These are phyloP conservation scores for Pontederia paniculata DNA, from an alignment of 176 grass and related monocot genomes.

Conservation along the genomic window DNA sequence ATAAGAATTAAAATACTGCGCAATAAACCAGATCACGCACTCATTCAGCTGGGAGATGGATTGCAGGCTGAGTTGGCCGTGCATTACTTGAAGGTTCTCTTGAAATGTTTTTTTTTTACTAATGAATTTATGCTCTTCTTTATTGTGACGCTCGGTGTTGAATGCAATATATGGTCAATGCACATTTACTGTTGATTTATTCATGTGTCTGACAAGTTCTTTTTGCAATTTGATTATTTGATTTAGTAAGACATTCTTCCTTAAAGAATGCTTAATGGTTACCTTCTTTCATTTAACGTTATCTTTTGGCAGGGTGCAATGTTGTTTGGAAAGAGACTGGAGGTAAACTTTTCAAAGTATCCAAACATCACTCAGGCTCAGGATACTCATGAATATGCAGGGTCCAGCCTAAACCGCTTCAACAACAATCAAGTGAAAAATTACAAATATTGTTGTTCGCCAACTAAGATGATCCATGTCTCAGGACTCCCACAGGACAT, in stretches of 20 bases:
- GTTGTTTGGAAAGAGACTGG: conserved; percentile 72
- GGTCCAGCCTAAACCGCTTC: conserved; percentile 74
- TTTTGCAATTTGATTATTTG: too few relatives aligned
- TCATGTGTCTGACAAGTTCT: too few relatives aligned
- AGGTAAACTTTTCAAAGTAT: conserved; percentile 84
- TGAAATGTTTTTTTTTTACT: background rate
- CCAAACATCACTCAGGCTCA: conserved; percentile 58
- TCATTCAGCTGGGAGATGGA: conserved; percentile 93
- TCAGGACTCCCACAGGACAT: conserved; percentile 81
- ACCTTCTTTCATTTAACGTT: too few relatives aligned
- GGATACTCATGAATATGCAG: conserved; percentile 53
- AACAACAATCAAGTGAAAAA: conserved; percentile 80
- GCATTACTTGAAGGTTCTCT: conserved; percentile 63
- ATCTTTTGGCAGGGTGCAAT: conserved; percentile 29
- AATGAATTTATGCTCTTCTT: too few relatives aligned
- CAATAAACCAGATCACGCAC: conserved; percentile 90
- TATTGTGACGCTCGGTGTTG: too few relatives aligned
- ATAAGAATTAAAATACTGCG: conserved; percentile 75
- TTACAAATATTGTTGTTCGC: conserved; percentile 73
- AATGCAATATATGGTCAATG: too few relatives aligned
- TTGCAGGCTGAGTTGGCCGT: conserved; percentile 91
- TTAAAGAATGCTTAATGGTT: too few relatives aligned
- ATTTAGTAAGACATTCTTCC: too few relatives aligned
- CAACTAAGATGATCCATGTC: conserved; percentile 90
- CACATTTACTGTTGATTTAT: too few relatives aligned